Evolutionary conservation across 805 yeast genomes (phyloP).

Genomic region (Barnettozyma sucrosica): DNA sequence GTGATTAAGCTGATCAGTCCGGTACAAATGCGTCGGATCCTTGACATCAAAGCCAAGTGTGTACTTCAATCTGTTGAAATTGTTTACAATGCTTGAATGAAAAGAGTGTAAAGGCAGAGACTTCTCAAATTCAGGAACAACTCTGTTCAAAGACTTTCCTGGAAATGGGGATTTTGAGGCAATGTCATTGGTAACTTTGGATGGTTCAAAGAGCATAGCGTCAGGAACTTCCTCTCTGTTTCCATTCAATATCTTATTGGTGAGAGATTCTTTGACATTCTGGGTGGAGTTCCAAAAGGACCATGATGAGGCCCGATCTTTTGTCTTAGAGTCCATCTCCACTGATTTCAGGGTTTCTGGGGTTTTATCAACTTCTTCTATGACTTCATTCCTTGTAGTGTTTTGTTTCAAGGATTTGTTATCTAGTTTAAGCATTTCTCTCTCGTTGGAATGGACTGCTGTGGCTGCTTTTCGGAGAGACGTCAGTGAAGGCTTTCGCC

Average conservation of each 20-base stretch:
- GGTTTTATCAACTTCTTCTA: conserved; percentile 1
- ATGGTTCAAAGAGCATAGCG: conserved; percentile 24
- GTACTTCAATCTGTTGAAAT: conserved; percentile 20
- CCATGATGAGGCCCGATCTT: conserved; percentile 19
- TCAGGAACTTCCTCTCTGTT: conserved; percentile 12
- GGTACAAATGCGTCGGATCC: conserved; percentile 24
- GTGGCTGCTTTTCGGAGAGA: conserved; percentile 15
- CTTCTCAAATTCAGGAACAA: conserved; percentile 24
- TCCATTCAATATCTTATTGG: conserved; percentile 17
- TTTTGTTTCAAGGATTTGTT: not conserved
- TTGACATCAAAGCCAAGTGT: conserved; percentile 23
- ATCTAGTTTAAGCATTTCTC: not conserved
- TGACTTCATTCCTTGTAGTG: not conserved
- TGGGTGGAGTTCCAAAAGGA: conserved; percentile 21
- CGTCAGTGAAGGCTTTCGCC: conserved; percentile 22
- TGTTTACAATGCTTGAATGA: conserved; percentile 16
- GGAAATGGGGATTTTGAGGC: conserved; percentile 1
- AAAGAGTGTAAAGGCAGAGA: conserved; percentile 20
- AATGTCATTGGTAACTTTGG: conserved; percentile 4
- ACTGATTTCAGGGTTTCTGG: conserved; percentile 1
- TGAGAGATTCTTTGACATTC: conserved; percentile 3
- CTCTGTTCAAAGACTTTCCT: conserved; percentile 14
- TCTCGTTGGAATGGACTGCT: conserved; percentile 22
- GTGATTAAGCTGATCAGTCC: conserved; percentile 13
- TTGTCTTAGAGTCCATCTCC: conserved; percentile 3